These are phyloP conservation scores for Fusarium subglutinans DNA, from an alignment of 2,329 filamentous ascomycete species.

Conservation along the genomic window DNA sequence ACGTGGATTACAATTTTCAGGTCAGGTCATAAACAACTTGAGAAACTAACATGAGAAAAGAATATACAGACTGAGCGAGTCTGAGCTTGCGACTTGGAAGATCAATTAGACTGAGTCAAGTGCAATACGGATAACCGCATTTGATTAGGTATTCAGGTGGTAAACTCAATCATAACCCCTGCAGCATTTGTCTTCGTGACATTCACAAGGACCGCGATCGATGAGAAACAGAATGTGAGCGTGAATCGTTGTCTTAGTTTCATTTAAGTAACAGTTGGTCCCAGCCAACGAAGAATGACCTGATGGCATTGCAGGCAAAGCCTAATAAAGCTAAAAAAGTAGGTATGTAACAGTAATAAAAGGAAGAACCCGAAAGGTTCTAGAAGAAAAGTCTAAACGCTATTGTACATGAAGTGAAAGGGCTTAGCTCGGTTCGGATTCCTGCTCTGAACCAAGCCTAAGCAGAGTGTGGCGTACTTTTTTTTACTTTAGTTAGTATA, in stretches of 20 bases:
- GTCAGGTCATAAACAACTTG: not conserved
- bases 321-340: not conserved
- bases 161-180: not conserved
- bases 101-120: not conserved
- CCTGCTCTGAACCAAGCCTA: not conserved
- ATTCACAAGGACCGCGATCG: not conserved
- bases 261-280: not conserved
- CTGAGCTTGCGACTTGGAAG: not conserved
- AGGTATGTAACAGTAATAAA: not conserved
- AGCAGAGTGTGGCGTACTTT: conserved; percentile 8
- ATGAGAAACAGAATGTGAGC: not conserved
- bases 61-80: not conserved
- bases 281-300: conserved; percentile 4
- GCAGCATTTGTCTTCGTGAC: not conserved
- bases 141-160: not conserved
- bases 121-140: not conserved
- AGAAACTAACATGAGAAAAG: not conserved
- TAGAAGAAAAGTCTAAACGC: conserved; percentile 16
- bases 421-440: conserved; percentile 1
- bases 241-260: conserved; percentile 3
- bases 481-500: not conserved
- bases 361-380: not conserved
- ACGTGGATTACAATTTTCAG: not conserved
- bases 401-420: conserved; percentile 12
- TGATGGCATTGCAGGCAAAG: not conserved